Evolutionary conservation across 2,329 filamentous ascomycete genomes (phyloP).

Genomic region (Penicillium sp.): DNA sequence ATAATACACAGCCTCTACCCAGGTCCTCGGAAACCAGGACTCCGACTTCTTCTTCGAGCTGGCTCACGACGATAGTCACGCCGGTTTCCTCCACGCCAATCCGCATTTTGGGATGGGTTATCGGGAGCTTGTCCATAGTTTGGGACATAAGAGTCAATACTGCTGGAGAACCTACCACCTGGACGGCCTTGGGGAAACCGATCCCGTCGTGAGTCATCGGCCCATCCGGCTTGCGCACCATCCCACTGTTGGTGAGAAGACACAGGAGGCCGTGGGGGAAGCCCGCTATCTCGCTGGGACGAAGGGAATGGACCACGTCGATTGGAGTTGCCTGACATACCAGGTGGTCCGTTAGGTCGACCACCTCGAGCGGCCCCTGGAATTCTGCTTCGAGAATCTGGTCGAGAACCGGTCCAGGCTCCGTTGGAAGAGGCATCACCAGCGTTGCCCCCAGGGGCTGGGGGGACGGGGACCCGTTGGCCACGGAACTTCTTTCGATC

Average conservation of each 20-base stretch:
- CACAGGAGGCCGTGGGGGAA: slow-evolving; percentile 40
- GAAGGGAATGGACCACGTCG: slow-evolving; percentile 29
- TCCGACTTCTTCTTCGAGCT: slow-evolving; percentile 36
- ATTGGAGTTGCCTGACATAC: slow-evolving; percentile 19
- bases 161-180: slow-evolving; percentile 25
- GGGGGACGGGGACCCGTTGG: slow-evolving; percentile 78
- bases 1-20: slow-evolving; percentile 12
- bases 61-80: slow-evolving; percentile 32
- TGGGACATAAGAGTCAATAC: slow-evolving; percentile 40
- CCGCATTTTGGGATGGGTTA: slow-evolving; percentile 24
- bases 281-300: slow-evolving; percentile 32
- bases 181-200: slow-evolving; percentile 25
- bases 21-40: slow-evolving; percentile 31
- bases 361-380: slow-evolving; percentile 35
- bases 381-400: slow-evolving; percentile 36
- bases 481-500: slow-evolving; percentile 88
- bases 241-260: slow-evolving; percentile 32
- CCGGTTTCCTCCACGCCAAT: slow-evolving; percentile 26
- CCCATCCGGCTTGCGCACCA: slow-evolving; percentile 25
- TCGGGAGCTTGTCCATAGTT: slow-evolving; percentile 31
- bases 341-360: slow-evolving; percentile 25
- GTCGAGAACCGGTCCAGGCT: slow-evolving; percentile 48
- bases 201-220: slow-evolving; percentile 34
- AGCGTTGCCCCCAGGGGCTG: slow-evolving; percentile 86
- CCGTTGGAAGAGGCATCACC: slow-evolving; percentile 71